phyloP scores from a whole-genome alignment of 2,329 filamentous ascomycete genomes.

The Colletotrichum echinochloae region DNA sequence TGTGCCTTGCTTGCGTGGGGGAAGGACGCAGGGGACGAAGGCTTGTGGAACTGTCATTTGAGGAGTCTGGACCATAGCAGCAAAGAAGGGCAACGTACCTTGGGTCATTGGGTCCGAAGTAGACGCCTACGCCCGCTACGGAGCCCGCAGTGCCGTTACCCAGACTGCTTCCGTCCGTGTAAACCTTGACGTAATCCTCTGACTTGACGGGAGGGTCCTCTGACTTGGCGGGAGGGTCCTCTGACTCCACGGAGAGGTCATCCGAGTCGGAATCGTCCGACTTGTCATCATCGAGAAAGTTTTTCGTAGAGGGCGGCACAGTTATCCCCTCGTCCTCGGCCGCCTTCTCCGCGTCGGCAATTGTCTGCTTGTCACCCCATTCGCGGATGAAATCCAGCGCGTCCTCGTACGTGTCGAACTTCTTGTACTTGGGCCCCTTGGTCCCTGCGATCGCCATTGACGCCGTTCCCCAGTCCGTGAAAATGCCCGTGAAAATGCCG shows the following conservation, averaged over 20 bases:
- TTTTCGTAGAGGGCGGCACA: slow-evolving; percentile 18
- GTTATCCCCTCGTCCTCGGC: slow-evolving; percentile 14
- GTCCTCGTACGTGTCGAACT: slow-evolving; percentile 75
- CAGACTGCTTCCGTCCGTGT: slow-evolving; percentile 72
- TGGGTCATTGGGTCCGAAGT: slow-evolving; percentile 67
- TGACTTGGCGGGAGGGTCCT: slow-evolving; percentile 45
- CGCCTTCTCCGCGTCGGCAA: slow-evolving; percentile 45
- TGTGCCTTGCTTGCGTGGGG: neutral
- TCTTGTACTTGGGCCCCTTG: slow-evolving; percentile 77
- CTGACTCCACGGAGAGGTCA: slow-evolving; percentile 44
- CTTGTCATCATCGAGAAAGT: slow-evolving; percentile 20
- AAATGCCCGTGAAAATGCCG: slow-evolving; percentile 70
- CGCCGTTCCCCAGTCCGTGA: slow-evolving; percentile 75
- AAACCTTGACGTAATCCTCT: slow-evolving; percentile 59
- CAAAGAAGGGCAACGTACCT: slow-evolving; percentile 54
- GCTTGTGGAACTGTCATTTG: neutral
- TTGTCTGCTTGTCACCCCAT: slow-evolving; percentile 58
- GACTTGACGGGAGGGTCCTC: slow-evolving; percentile 42
- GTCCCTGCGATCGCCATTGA: slow-evolving; percentile 79
- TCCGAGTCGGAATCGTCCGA: slow-evolving; percentile 55
- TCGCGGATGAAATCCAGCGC: slow-evolving; percentile 80
- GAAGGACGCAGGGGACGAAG: neutral
- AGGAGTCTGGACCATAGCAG: neutral
- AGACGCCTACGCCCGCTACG: slow-evolving; percentile 72
- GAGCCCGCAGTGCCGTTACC: slow-evolving; percentile 69